A percentile compares a stretch with the other conserved stretches of the same genome.
phyloP scores from a whole-genome alignment of 2,329 filamentous ascomycete species.

The Penicillium sp. region DNA sequence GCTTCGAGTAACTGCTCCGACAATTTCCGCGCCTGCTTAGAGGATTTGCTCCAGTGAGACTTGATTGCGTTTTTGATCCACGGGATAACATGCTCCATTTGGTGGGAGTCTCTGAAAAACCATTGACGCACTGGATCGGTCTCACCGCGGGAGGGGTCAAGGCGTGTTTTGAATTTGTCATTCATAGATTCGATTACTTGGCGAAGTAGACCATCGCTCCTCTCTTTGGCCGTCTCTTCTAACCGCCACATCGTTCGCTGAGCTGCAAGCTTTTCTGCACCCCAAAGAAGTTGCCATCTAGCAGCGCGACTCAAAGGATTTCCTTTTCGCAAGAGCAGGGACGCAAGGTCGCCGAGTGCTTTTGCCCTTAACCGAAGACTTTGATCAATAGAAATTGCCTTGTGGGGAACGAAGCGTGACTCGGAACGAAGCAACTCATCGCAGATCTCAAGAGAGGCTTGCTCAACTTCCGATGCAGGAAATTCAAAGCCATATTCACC shows the following conservation, averaged over 20 bases:
- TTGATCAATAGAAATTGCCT: constrained; percentile 70
- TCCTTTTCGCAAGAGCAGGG: constrained; percentile 59
- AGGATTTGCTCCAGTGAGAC: constrained; percentile 58
- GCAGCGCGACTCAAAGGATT: constrained; percentile 60
- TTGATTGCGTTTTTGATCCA: constrained; percentile 75
- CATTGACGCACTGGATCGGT: constrained; percentile 76
- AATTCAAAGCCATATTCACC: constrained; percentile 63
- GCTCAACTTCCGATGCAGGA: constrained; percentile 61
- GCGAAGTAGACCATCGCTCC: constrained; percentile 62
- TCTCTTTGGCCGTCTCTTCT: constrained; percentile 57
- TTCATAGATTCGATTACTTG: constrained; percentile 71
- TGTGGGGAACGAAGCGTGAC: constrained; percentile 65
- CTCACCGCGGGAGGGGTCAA: constrained; percentile 60
- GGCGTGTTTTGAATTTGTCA: constrained; percentile 66
- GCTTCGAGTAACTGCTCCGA: constrained; percentile 57
- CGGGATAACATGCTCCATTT: constrained; percentile 67
- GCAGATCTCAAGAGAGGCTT: constrained; percentile 73
- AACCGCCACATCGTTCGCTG: constrained; percentile 72
- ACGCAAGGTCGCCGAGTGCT: constrained; percentile 69
- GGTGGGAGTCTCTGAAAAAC: constrained; percentile 71
- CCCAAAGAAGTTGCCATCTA: constrained; percentile 76
- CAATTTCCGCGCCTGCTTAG: constrained; percentile 47
- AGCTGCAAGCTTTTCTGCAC: constrained; percentile 83
- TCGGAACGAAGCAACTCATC: constrained; percentile 72
- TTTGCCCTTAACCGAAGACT: constrained; percentile 68